phyloP scores from a whole-genome alignment of 2,329 filamentous ascomycete species.

The Hymenoscyphus albidus region DNA sequence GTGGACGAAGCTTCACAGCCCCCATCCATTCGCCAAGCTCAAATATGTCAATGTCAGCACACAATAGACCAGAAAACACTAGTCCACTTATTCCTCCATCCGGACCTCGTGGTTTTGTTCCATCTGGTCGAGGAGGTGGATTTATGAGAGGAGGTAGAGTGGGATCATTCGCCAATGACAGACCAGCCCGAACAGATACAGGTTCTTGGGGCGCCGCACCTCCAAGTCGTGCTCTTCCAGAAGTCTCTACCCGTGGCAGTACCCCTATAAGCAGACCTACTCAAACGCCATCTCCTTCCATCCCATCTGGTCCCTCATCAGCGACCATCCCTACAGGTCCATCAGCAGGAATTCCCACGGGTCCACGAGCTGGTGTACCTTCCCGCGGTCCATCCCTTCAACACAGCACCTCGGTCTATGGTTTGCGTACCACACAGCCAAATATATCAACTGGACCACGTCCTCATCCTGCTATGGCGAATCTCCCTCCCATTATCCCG shows the following conservation, averaged over 20 bases:
- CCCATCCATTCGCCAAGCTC: conserved; percentile 21
- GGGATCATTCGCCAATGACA: conserved; percentile 30
- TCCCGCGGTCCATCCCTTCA: conserved; percentile 27
- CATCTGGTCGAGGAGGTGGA: conserved; percentile 26
- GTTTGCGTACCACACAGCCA: conserved; percentile 15
- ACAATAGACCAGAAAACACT: conserved; percentile 24
- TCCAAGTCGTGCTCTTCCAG: conserved; percentile 22
- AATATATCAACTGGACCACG: conserved; percentile 27
- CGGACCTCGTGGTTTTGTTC: conserved; percentile 35
- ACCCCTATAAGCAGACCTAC: conserved; percentile 24
- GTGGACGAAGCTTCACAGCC: conserved; percentile 30
- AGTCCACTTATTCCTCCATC: conserved; percentile 29
- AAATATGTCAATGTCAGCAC: conserved; percentile 20
- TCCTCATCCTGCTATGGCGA: conserved; percentile 34
- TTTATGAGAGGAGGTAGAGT: conserved; percentile 30
- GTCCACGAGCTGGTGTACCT: conserved; percentile 30
- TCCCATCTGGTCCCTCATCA: conserved; percentile 20
- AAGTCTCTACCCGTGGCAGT: conserved; percentile 19
- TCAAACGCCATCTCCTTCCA: conserved; percentile 30
- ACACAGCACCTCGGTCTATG: conserved; percentile 28
- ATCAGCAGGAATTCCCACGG: conserved; percentile 31
- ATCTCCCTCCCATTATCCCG: conserved; percentile 32
- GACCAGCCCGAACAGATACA: conserved; percentile 27
- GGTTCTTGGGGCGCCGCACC: conserved; percentile 31
- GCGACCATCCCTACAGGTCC: conserved; percentile 30